Evolutionary conservation across 768 basidiomycete genomes (phyloP).

Genomic region (Lentinula guzmanii): DNA sequence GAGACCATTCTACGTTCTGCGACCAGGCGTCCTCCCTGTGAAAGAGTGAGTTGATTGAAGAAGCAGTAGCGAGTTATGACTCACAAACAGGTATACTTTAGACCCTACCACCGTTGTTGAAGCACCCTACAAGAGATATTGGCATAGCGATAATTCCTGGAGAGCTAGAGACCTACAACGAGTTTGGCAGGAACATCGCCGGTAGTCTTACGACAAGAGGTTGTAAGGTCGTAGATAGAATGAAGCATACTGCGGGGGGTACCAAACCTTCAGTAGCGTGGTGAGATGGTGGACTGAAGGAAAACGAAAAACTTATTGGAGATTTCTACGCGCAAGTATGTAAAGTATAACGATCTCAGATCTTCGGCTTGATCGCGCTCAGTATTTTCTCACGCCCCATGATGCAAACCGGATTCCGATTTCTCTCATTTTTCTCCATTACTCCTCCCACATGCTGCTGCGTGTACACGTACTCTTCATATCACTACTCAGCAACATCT

Average conservation of each 20-base stretch:
- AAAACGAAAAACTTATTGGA: neutral
- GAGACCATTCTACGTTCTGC: slow-evolving; percentile 83
- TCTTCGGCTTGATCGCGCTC: neutral
- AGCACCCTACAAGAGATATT: slow-evolving; percentile 53
- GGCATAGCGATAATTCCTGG: neutral
- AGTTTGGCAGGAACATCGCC: slow-evolving; percentile 88
- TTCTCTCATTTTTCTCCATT: neutral
- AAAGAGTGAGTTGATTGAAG: neutral
- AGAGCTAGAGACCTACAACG: slow-evolving; percentile 51
- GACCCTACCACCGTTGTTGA: slow-evolving; percentile 87
- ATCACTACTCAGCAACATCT: neutral
- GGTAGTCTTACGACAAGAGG: slow-evolving; percentile 73
- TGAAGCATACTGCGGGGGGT: slow-evolving; percentile 38
- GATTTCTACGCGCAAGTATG: neutral
- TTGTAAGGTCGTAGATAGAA: slow-evolving; percentile 87
- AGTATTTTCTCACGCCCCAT: neutral
- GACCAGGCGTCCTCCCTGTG: slow-evolving; percentile 81
- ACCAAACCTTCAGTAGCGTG: slow-evolving; percentile 4
- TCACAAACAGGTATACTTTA: slow-evolving; percentile 85
- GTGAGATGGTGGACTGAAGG: neutral
- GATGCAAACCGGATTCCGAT: neutral
- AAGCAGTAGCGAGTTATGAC: slow-evolving; percentile 16
- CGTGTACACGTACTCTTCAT: neutral
- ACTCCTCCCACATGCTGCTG: neutral
- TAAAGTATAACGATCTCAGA: neutral